Base-by-base conservation (phyloP, 2,329 filamentous ascomycete species). In the Fusarium sp. region DNA sequence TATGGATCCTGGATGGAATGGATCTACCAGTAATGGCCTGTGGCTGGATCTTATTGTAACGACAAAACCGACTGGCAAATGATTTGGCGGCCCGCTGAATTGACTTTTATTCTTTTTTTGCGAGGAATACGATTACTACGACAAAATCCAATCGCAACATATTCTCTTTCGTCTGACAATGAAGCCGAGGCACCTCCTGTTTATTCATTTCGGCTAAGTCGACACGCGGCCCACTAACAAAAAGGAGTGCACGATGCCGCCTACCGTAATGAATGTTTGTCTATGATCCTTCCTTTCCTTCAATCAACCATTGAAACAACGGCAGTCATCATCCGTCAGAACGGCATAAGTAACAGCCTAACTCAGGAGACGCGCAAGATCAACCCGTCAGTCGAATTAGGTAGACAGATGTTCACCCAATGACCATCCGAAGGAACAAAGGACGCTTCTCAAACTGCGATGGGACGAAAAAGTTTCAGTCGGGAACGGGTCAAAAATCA, bases 231-330 rank as follows among this genome's bases (percentile, higher is more conserved):
- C 34, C 34, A 36, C 34, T 9, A 36, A 7, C 34, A 36, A 36
- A 36, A 15, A 36, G 34, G 34, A 36, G 34, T 17, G 7, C 17
- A 36, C 34, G 17, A 36, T 36, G 28, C 28, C 31, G 36, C 11
- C 51, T 36, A 42, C 17, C 33, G 26, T n/a, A 40, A 54, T 48
- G 33, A 40, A 54, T 48, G 33, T 36, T 46, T 7, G 31, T 63
- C 58, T 58, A 58, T 64, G 60, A 64, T 63, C 33, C 58, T 63
- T 64, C 43, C 59, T 64, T 58, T 63, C 56, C 14, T 26, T n/a
- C 34, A 40, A n/a, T 49, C 24, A 43, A 28, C 38, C 33, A 42
- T 28, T 28, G 26, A 28, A 28, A 28, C 7, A 28, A 28, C 3
- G 26, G 8, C 8, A 28, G 26, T 10, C 10, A 28, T 10, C 26